Conservation (phyloP, 805 yeast genomes). For the Kregervanrija fluxuum region DNA sequence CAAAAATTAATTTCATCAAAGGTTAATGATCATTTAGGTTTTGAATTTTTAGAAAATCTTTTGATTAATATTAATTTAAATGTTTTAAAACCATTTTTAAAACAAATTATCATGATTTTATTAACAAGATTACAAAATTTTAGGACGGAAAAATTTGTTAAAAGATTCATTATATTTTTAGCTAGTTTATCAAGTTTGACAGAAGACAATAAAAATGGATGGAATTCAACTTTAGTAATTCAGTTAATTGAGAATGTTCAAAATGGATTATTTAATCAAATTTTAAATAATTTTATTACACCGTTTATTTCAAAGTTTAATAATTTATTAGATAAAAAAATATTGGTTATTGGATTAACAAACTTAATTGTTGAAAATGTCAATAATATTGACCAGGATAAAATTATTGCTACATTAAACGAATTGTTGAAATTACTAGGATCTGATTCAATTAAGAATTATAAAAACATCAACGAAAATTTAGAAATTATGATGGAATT, state of each 20-base stretch:
- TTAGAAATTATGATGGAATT: slow-evolving; percentile 49
- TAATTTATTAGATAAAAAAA: slow-evolving; percentile 36
- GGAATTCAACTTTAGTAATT: slow-evolving; percentile 41
- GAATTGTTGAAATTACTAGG: slow-evolving; percentile 31
- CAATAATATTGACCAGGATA: slow-evolving; percentile 28
- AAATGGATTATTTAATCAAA: slow-evolving; percentile 46
- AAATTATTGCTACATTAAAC: slow-evolving; percentile 37
- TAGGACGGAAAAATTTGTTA: slow-evolving; percentile 74
- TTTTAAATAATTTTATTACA: slow-evolving; percentile 41
- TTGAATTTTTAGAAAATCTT: slow-evolving; percentile 73
- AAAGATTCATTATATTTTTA: slow-evolving; percentile 61
- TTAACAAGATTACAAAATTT: slow-evolving; percentile 75
- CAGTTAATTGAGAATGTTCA: slow-evolving; percentile 70
- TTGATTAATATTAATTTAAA: slow-evolving; percentile 48
- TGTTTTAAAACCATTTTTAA: slow-evolving; percentile 45
- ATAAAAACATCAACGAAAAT: slow-evolving; percentile 29
- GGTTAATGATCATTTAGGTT: slow-evolving; percentile 72
- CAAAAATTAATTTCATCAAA: slow-evolving; percentile 87
- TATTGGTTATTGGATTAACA: slow-evolving; percentile 42
- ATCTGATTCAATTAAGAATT: slow-evolving; percentile 29
- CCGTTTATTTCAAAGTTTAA: slow-evolving; percentile 39
- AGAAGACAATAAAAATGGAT: slow-evolving; percentile 20
- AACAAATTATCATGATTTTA: slow-evolving; percentile 68
- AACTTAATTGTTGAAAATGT: slow-evolving; percentile 37
- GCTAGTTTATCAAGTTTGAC: slow-evolving; percentile 28